Evolutionary conservation across 805 yeast genomes (phyloP).

Genomic region (Starmerella roubikii): DNA sequence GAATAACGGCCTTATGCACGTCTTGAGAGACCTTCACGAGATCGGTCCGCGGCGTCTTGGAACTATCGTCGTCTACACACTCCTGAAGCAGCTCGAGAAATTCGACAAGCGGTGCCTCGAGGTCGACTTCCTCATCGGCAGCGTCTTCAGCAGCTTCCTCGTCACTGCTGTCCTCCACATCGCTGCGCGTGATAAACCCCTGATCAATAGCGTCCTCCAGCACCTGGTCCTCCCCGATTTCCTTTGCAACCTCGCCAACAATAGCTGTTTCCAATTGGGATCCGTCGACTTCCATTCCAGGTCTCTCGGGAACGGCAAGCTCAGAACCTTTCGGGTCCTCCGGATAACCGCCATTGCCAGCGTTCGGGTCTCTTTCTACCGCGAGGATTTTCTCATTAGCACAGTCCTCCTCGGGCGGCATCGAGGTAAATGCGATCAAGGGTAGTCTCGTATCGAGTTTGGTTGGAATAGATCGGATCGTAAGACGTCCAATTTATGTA

Average conservation of each 20-base stretch:
- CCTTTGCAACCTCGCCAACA: background rate
- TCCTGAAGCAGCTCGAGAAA: constrained; percentile 20
- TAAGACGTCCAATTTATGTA: no score
- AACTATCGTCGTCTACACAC: constrained; percentile 14
- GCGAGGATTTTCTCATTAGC: no score
- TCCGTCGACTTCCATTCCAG: background rate
- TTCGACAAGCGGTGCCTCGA: constrained; percentile 9
- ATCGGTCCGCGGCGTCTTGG: constrained; percentile 9
- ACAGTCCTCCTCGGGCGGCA: no score
- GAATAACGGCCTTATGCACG: constrained; percentile 35
- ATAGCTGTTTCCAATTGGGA: background rate
- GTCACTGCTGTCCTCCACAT: constrained; percentile 10
- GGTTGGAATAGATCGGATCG: no score
- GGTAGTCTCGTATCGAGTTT: no score
- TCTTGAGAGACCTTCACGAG: constrained; percentile 27
- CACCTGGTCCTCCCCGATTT: background rate
- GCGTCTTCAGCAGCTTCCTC: constrained; percentile 17
- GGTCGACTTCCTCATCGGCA: constrained; percentile 12
- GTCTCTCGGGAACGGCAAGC: background rate
- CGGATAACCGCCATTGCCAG: no score
- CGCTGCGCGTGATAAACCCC: background rate
- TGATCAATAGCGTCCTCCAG: background rate
- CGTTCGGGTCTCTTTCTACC: no score
- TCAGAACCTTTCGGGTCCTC: no score
- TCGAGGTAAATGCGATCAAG: no score